phyloP scores from a whole-genome alignment of 495 filamentous ascomycete species.

The Cladorrhinum samala region DNA sequence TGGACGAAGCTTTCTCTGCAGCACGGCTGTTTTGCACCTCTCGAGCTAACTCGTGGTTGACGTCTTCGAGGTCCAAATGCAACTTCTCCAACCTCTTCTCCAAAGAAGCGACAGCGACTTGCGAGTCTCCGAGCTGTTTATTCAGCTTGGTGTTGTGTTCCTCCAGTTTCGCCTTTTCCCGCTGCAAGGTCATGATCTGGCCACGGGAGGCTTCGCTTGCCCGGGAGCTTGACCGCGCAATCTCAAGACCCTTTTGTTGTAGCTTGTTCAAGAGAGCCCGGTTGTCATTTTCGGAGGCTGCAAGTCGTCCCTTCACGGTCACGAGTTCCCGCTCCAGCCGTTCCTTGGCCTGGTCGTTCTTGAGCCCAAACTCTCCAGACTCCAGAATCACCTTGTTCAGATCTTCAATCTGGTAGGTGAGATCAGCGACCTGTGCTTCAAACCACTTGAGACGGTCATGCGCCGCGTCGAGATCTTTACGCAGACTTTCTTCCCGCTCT shows the following conservation, averaged over 20 bases:
- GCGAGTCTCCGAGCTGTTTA: constrained; percentile 82
- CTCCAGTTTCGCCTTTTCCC: constrained; percentile 78
- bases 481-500: constrained; percentile 72
- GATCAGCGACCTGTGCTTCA: constrained; percentile 66
- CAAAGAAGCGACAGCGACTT: constrained; percentile 73
- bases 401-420: constrained; percentile 70
- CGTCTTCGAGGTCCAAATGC: constrained; percentile 78
- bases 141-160: constrained; percentile 75
- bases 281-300: constrained; percentile 95
- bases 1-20: constrained; percentile 87
- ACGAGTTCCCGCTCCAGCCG: constrained; percentile 87
- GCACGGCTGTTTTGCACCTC: constrained; percentile 88
- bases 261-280: constrained; percentile 91
- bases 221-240: constrained; percentile 80
- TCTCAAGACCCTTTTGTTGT: constrained; percentile 96
- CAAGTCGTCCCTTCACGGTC: constrained; percentile 82
- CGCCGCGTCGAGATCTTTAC: constrained; percentile 70
- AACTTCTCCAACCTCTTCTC: constrained; percentile 98
- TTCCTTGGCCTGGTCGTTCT: constrained; percentile 89
- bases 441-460: constrained; percentile 63
- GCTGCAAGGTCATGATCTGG: constrained; percentile 68
- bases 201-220: constrained; percentile 79
- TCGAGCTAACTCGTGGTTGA: constrained; percentile 85
- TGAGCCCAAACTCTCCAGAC: constrained; percentile 77
- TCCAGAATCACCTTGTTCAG: constrained; percentile 78